Base-by-base conservation (phyloP, 2,329 filamentous ascomycete genomes). In the Curvularia hawaiiensis region DNA sequence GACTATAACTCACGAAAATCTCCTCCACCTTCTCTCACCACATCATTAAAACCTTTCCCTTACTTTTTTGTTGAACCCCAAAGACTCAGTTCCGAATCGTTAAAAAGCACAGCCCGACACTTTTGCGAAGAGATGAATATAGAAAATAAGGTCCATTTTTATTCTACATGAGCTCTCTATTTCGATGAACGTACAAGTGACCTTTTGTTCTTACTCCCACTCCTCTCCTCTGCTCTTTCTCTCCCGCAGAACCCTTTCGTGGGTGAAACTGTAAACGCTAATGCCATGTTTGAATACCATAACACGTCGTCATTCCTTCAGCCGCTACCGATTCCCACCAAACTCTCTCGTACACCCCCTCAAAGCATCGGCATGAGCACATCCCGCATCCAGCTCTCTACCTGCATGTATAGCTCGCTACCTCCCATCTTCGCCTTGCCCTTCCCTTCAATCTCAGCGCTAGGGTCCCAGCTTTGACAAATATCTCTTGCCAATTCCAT, bases 361-460 rank as follows among this genome's bases (percentile, higher is more conserved):
- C 52, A 74, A 3, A 73, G 50, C 8, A 72, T 33, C 14, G 66
- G 63, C 67, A 64, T 66, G 7, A 72, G 55, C 7, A 72, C 54
- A 50, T 66, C 59, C 2, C 49, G 52, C 26, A 73, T 31, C 70
- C 70, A 74, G 22, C 39, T 40, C 22, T 50, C 50, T 41, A 64
- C 58, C 7, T 41, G 53, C 31, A 44, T 22, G 16, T 61, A 55
- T 24, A 56, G 24, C 11, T 58, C 46, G 12, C 30, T n/a, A 67
- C 40, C 39, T 44, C 60, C 18, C 72, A 4, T 44, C 41, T 54
- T 65, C 24, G 22, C 22, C 24, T 44, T 51, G 11, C 58, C 62
- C 3, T 64, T 63, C 12, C 33, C 56, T 12, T 51, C 14, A 1
- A n/a, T 50, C 28, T 11, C 61, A 43, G 52, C 12, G 30, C 30